These are phyloP conservation scores for Ascosphaera pollenicola DNA, from an alignment of 2,329 filamentous ascomycete genomes.

Conservation along the genomic window DNA sequence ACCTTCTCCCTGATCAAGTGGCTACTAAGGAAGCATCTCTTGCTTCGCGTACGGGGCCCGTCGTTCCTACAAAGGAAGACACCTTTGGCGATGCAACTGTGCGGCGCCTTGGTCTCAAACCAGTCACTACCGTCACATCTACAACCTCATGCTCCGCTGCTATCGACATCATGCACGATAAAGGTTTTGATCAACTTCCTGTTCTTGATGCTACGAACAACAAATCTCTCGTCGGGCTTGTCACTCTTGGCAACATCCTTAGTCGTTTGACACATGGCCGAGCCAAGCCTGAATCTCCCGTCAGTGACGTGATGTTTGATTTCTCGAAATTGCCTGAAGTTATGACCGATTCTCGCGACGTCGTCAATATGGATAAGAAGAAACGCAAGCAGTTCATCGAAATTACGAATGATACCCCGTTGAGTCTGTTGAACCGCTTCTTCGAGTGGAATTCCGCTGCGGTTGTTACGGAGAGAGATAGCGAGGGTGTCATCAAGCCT, in stretches of 20 bases:
- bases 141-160: conserved; percentile 59
- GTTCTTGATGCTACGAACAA: conserved; percentile 50
- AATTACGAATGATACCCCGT: conserved; percentile 75
- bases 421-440: conserved; percentile 70
- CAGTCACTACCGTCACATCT: conserved; percentile 63
- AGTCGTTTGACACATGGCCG: conserved; percentile 73
- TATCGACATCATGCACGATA: conserved; percentile 95
- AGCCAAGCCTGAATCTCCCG: conserved; percentile 48
- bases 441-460: conserved; percentile 97
- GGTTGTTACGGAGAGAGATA: conserved; percentile 62
- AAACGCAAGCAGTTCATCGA: conserved; percentile 61
- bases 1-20: conserved; percentile 43
- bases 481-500: conserved; percentile 44
- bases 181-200: conserved; percentile 92
- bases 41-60: conserved; percentile 14
- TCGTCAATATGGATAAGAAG: conserved; percentile 20
- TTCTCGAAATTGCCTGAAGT: conserved; percentile 75
- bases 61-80: conserved; percentile 26
- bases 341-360: conserved; percentile 61
- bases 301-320: conserved; percentile 90
- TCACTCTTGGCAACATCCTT: conserved; percentile 86
- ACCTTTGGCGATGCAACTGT: conserved; percentile 62
- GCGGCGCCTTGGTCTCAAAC: conserved; percentile 66
- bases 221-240: conserved; percentile 58
- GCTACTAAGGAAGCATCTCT: conserved; percentile 21